Base-by-base conservation (phyloP, 2,329 filamentous ascomycete species). In the Ophiosphaerella herpotricha region DNA sequence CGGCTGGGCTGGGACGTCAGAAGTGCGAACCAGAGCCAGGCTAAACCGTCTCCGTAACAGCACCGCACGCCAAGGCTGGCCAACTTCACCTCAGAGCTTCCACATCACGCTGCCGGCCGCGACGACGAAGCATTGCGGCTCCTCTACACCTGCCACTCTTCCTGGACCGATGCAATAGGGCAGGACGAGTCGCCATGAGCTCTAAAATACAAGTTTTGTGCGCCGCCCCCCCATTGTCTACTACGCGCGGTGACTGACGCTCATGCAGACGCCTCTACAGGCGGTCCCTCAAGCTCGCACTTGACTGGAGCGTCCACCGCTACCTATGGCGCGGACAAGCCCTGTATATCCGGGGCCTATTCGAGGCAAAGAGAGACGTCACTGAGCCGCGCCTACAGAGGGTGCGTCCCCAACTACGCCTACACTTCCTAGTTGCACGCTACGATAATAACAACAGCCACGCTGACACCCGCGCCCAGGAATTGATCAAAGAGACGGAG, bases 241-340 rank as follows among this genome's bases (percentile, higher is more conserved):
- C 54, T 47, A 43, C 46, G 18, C 43, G 45, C 57, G 60, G 50
- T 63, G 33, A 56, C 57, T 72, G 71, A 63, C 73, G 58, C 43
- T 39, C 33, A 44, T 49, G 52, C 70, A 86, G 85, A 62, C 81
- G 80, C 55, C 87, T 99, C 54, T 99, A 99, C 77, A 88, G 93
- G 71, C 90, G 91, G 64, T 91, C 91, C 23, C 77, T 99, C 71
- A 97, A 97, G 82, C 86, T 97, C 59, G 84, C 94, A 36, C 85
- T 97, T 60, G 91, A 97, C 79, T 99, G 94, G 94, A 85, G 91
- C 50, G 91, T 97, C 57, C 90, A 97, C 73, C 85, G 94, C 62
- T 85, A 93, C 67, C 78, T 97, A 54, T 99, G 94, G 93, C 88
- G 94, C 66, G 92, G 93, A 55, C 94, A 97, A 76, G 94, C 94